Conservation (phyloP, 2,329 filamentous ascomycete species). For the Arachnopeziza araneosa region DNA sequence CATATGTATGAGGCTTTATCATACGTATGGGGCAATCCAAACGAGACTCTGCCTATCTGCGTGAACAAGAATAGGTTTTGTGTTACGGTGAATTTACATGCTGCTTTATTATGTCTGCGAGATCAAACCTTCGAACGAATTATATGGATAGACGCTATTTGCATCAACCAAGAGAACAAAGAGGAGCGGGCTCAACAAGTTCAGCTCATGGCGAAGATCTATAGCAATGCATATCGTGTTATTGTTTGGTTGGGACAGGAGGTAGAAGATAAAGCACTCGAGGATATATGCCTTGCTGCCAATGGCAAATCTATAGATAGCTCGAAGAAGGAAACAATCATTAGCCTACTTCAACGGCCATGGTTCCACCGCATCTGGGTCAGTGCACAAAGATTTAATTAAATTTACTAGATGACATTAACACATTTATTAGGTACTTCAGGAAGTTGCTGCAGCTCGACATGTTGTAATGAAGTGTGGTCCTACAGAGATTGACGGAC, state of each 20-base stretch:
- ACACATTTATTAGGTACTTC: conserved; percentile 6
- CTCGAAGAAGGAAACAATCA: neutral
- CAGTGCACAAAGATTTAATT: conserved; percentile 1
- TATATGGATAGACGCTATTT: conserved; percentile 9
- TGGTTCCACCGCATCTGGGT: conserved; percentile 17
- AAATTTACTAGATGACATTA: neutral
- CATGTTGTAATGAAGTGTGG: conserved; percentile 8
- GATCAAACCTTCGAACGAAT: conserved; percentile 13
- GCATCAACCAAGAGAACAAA: conserved; percentile 7
- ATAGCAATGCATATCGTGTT: conserved; percentile 7
- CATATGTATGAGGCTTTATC: conserved; percentile 15
- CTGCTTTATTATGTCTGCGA: conserved; percentile 11
- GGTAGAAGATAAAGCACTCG: conserved; percentile 2
- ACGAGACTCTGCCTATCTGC: conserved; percentile 5
- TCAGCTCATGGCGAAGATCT: conserved; percentile 14
- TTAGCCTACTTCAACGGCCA: conserved; percentile 7
- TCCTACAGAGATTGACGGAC: conserved; percentile 5
- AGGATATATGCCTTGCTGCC: conserved; percentile 2
- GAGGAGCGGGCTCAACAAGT: conserved; percentile 9
- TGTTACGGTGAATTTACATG: conserved; percentile 8
- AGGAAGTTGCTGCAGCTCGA: conserved; percentile 12
- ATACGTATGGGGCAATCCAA: conserved; percentile 11
- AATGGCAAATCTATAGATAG: neutral
- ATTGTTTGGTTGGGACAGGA: conserved; percentile 14
- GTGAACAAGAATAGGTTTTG: conserved; percentile 3